These are phyloP conservation scores for Chlorella ohadii DNA, from an alignment of 139 green algal species.

Conservation along the genomic window DNA sequence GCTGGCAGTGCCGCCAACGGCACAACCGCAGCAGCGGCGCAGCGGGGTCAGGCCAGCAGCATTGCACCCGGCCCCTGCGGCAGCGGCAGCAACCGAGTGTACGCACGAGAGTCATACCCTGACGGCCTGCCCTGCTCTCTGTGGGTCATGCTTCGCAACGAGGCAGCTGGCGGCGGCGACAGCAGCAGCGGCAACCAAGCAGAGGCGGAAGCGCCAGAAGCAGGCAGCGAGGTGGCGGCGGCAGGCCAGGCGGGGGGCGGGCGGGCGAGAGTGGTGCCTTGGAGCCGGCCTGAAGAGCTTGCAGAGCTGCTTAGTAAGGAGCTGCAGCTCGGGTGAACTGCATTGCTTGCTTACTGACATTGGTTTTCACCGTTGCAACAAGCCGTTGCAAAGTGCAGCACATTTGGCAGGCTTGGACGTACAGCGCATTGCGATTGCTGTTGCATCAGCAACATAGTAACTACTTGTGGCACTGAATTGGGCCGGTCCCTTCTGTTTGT, in stretches of 20 bases:
- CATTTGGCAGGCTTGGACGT: no score
- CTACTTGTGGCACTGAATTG: no score
- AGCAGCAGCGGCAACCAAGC: neutral
- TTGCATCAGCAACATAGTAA: no score
- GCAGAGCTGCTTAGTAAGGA: neutral
- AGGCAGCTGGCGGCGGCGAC: neutral
- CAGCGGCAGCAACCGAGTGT: conserved; percentile 7
- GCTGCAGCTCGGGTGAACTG: neutral
- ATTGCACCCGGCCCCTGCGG: neutral
- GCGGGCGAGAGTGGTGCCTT: neutral
- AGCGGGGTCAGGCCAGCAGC: neutral
- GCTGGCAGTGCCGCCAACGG: neutral
- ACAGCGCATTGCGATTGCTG: no score
- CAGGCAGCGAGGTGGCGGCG: neutral
- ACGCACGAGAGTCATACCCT: conserved; percentile 38
- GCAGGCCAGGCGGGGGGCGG: neutral
- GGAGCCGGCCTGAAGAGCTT: conserved; percentile 9
- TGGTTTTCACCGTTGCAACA: no score
- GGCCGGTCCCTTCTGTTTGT: no score
- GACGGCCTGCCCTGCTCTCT: conserved; percentile 37
- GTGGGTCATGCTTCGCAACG: conserved; percentile 20
- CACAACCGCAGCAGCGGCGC: neutral
- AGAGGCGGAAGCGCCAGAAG: neutral
- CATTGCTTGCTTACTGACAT: no score
- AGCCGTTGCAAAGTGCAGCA: no score